Base-by-base conservation (phyloP, 306 rosid genomes). In the Astragalus glycyphyllos region DNA sequence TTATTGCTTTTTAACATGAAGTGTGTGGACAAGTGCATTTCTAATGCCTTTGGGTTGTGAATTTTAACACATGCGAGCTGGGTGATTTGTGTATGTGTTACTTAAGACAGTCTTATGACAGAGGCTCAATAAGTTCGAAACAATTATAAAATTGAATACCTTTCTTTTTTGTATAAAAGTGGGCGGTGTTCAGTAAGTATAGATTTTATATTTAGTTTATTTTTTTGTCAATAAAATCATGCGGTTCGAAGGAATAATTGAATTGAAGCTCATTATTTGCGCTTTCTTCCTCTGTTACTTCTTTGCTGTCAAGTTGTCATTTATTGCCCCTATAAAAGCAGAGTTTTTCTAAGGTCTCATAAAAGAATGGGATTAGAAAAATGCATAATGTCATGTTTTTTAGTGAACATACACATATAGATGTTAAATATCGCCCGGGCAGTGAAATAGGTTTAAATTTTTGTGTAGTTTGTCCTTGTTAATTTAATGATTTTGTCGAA, bases 21-120 rank as follows among this genome's bases (percentile, higher is more conserved):
- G 35, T 62, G 69, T 40, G 57, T 68, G 41, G 48, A 13, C 58
- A 59, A 59, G 41, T 77, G 71, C 71, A 53, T 69, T 69, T 62
- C 41, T 69, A 55, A 56, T 37, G 45, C 11, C 8, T 5, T 7
- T 20, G 23, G 1, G 23, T 20, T 20, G 23, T 20, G 2, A 11
- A 26, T 26, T 26, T 26, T 4, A 35, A 14, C 15, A 23, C 67
- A 11, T 62, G 12, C 44, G 8, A 8, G 4, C 31, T 3, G 47
- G 37, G 29, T 34, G 29, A 37, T 12, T 8, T 41, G 12, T 41
- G 12, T 41, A 8, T 41, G 46, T 41, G n/a, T 41, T 41, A 16
- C 56, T 5, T 50, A 7, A 57, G 46, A 58, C 65, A 58, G 65
- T 37, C 26, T 0, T 14, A 1, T 20, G 17, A 62, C 42, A 42